A percentile compares a stretch with the other conserved stretches of the same genome.
Evolutionary conservation across 2,329 filamentous ascomycete genomes (phyloP).

Genomic region (Cladophialophora bantiana): DNA sequence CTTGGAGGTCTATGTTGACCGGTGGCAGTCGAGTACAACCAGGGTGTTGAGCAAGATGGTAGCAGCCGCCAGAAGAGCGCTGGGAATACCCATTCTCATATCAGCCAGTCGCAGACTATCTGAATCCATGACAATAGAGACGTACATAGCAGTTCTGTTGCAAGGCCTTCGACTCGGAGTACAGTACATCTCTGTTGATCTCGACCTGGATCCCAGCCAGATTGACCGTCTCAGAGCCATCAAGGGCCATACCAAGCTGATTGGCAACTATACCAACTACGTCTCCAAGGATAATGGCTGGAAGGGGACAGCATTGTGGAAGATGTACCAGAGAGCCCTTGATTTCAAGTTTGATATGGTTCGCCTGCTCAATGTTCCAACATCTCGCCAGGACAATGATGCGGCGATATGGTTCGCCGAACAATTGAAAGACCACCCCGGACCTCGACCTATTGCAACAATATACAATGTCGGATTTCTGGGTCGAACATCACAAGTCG

Average conservation of each 20-base stretch:
- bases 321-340: slow-evolving; percentile 45
- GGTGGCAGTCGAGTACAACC: slow-evolving; percentile 60
- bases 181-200: slow-evolving; percentile 50
- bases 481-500: slow-evolving; percentile 54
- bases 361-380: slow-evolving; percentile 47
- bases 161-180: slow-evolving; percentile 51
- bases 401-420: slow-evolving; percentile 48
- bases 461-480: slow-evolving; percentile 51
- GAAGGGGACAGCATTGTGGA: slow-evolving; percentile 27
- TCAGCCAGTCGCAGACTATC: slow-evolving; percentile 25
- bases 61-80: slow-evolving; percentile 63
- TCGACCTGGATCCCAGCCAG: slow-evolving; percentile 44
- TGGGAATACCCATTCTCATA: slow-evolving; percentile 59
- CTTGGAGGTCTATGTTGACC: slow-evolving; percentile 67
- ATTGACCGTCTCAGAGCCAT: slow-evolving; percentile 42
- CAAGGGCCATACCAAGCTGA: slow-evolving; percentile 51
- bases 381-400: slow-evolving; percentile 49
- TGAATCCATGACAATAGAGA: slow-evolving; percentile 20
- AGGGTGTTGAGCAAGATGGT: slow-evolving; percentile 63
- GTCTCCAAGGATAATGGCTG: slow-evolving; percentile 21
- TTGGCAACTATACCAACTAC: slow-evolving; percentile 45
- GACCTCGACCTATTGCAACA: slow-evolving; percentile 46
- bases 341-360: slow-evolving; percentile 50
- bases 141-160: slow-evolving; percentile 48
- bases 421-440: slow-evolving; percentile 45